Evolutionary conservation across 345 rosid species (phyloP).

Genomic region (Kernera saxatilis): DNA sequence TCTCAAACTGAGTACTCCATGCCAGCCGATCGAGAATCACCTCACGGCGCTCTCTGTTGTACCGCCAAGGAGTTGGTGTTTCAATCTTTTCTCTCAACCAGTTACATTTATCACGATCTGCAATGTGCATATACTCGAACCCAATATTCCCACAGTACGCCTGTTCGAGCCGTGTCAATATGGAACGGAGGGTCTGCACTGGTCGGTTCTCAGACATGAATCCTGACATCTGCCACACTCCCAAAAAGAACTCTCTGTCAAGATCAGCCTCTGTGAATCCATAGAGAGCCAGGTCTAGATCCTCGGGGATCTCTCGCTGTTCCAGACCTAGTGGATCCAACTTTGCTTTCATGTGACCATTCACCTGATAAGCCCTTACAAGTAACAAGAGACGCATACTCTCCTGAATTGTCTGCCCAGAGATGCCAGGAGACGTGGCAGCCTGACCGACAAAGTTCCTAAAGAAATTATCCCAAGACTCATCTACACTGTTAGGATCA

Average conservation of each 20-base stretch:
- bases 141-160: conserved; percentile 86
- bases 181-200: conserved; percentile 74
- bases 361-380: conserved; percentile 83
- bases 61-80: conserved; percentile 66
- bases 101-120: conserved; percentile 68
- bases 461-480: conserved; percentile 88
- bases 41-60: conserved; percentile 64
- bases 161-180: conserved; percentile 72
- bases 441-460: conserved; percentile 81
- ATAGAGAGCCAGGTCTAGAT: conserved; percentile 62
- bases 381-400: conserved; percentile 73
- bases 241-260: conserved; percentile 78
- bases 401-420: conserved; percentile 86
- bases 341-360: conserved; percentile 84
- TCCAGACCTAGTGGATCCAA: conserved; percentile 69
- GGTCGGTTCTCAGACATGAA: conserved; percentile 85
- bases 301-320: conserved; percentile 67
- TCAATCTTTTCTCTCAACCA: conserved; percentile 88
- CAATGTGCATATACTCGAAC: conserved; percentile 78
- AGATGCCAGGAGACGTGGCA: conserved; percentile 64
- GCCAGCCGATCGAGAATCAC: conserved; percentile 76
- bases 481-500: conserved; percentile 70
- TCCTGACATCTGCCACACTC: conserved; percentile 83
- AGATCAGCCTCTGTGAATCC: conserved; percentile 78
- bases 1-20: conserved; percentile 85